Base-by-base conservation (phyloP, 352 stramenopile genomes). In the Phytopythium boreale region DNA sequence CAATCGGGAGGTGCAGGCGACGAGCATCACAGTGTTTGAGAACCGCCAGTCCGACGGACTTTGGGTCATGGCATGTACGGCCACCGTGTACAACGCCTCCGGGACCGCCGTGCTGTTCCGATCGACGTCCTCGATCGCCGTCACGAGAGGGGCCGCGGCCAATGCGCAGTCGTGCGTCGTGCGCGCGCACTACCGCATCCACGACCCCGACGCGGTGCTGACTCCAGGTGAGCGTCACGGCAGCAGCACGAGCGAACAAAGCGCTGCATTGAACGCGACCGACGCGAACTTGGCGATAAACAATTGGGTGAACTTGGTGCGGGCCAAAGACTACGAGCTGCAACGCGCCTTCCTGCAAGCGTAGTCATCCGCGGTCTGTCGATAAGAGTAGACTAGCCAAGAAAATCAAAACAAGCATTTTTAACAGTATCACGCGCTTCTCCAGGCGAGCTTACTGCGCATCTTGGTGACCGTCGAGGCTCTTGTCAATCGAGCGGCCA, bases 201-300 rank as follows among this genome's bases (percentile, higher is more conserved):
- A 61, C 55, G 55, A 34, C 12, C 19, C 37, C 9, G 22, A 51
- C 14, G 4, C 15, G 14, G 9, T 24, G 1, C 34, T 47, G 20
- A 34, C 15, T 2, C n/a, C 31, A 0, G 34, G 11, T 7, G 22
- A 20, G 0, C 22, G 5, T n/a, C 9, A 2, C 22, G 53, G 3
- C 10, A 7, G 27, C 29, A 43, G 14, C 7, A 37, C 34, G 6
- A 39, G 2, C 29, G 8, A 14, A 15, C 26, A 36, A n/a, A 11
- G 29, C 20, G 15, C 29, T 12, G 50, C 1, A 36, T 12, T 37
- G 22, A n/a, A 26, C 14, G 31, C 26, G 9, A 7, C 9, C 11
- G 29, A 59, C 52, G 52, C 52, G n/a, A 27, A 59, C 4, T 6
- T 59, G 52, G 52, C 19, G 29, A 43, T 43, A 14, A 59, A 59